Evolutionary conservation across 148 eudicot species (phyloP).

Genomic region (Silene uniflora): DNA sequence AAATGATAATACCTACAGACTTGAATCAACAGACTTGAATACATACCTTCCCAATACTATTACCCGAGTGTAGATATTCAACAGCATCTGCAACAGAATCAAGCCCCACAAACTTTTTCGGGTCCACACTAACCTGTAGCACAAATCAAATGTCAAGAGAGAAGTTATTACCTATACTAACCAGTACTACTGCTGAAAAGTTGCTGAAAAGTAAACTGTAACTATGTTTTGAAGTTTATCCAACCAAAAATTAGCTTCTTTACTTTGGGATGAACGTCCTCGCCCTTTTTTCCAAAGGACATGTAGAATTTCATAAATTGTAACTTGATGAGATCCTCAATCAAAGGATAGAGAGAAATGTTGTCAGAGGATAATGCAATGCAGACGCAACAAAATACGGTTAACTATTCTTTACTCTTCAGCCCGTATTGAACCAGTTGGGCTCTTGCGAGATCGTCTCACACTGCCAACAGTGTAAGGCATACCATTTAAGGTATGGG

Average conservation of each 20-base stretch:
- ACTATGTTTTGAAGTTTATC: not conserved
- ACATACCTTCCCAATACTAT: slow-evolving; percentile 86
- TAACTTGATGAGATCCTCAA: not conserved
- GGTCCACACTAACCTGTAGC: slow-evolving; percentile 64
- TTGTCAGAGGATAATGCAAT: not conserved
- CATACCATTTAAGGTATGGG: not conserved
- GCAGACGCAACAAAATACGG: too few relatives aligned
- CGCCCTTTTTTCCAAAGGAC: not conserved
- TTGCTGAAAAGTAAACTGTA: not conserved
- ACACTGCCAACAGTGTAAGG: not conserved
- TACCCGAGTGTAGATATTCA: slow-evolving; percentile 92
- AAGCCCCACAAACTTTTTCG: slow-evolving; percentile 72
- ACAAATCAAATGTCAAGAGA: not conserved
- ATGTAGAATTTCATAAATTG: not conserved
- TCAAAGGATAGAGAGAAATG: not conserved
- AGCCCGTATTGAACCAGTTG: not conserved
- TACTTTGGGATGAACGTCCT: not conserved
- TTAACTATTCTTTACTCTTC: not conserved
- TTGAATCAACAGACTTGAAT: not conserved
- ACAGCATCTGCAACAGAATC: slow-evolving; percentile 91
- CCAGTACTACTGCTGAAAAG: not conserved
- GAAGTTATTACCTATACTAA: not conserved
- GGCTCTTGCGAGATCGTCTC: not conserved
- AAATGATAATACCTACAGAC: not conserved
- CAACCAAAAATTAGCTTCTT: not conserved